Evolutionary conservation across 2,329 filamentous ascomycete genomes (phyloP), one percentile per base, ranked within the genome.

Genomic region (Penicillium freii): DNA sequence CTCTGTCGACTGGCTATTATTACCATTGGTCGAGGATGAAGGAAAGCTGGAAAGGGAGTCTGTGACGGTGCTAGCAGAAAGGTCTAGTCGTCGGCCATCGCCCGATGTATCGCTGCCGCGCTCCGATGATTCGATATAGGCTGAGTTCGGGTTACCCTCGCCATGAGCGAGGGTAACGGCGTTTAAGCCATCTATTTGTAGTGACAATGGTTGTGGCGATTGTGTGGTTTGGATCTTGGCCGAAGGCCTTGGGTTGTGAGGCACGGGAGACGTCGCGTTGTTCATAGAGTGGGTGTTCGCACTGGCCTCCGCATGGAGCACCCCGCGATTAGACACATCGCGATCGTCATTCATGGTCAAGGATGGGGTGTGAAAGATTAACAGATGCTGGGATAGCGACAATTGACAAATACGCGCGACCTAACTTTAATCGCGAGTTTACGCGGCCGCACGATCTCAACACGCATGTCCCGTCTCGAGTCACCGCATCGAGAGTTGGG

Each of bases 401-500:
- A 52, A 44, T 56, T 19, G 46, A 31, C 39, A 46, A 52, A 53
- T 53, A 54, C 53, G 55, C 59, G 62, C 61, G 59, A 54, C 43
- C 50, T 54, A 51, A 50, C 51, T 56, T 51, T 56, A 62, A 61
- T 58, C 57, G 61, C 58, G 47, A 40, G 57, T 57, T 61, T 52
- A 61, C 57, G 58, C 55, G 52, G 57, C 56, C 52, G 55, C 61
- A 39, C 58, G 49, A 54, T 61, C 57, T 65, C 62, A 64, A 60
- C 57, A 64, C 53, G 53, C 58, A 57, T 56, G 40, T 45, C 38
- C 48, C 54, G 59, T 52, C 19, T 25, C 60, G 47, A 60, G 62
- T 67, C 62, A 62, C 65, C 60, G 60, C 62, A 64, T 66, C 31
- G 50, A 66, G 55, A 63, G 8, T 51, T 58, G 33, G 57, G 39